Percentiles rank a stretch among this genome's conserved stretches.
phyloP scores from a whole-genome alignment of 1,284 basidiomycete species.

The Testicularia cyperi region DNA sequence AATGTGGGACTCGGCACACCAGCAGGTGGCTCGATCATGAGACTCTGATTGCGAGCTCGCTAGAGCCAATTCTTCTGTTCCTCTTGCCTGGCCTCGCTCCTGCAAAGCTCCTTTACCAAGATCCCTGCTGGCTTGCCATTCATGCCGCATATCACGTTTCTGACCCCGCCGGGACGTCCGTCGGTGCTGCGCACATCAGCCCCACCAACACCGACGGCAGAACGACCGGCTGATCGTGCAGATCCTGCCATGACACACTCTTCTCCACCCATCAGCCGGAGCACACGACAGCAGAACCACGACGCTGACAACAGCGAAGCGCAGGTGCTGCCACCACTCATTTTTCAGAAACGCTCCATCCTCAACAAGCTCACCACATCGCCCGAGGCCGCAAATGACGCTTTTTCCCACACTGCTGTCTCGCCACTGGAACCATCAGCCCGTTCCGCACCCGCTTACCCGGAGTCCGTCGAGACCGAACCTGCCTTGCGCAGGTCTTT shows the following conservation, averaged over 20 bases:
- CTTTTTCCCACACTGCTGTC: slow-evolving; percentile 2
- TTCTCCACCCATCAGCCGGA: slow-evolving; percentile 1
- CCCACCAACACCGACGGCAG: neutral
- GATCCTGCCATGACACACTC: no score
- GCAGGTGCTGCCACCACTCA: slow-evolving; percentile 8
- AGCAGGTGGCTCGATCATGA: no score
- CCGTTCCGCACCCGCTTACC: no score
- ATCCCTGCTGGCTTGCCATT: no score
- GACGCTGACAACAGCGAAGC: neutral
- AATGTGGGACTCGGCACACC: no score
- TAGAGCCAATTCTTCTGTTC: no score
- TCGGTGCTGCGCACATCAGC: slow-evolving; percentile 6
- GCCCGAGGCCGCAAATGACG: slow-evolving; percentile 11
- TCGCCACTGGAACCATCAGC: neutral
- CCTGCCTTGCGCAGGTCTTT: neutral
- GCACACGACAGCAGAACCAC: neutral
- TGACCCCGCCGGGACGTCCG: slow-evolving; percentile 23
- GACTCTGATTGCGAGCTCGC: no score
- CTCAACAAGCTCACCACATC: slow-evolving; percentile 18
- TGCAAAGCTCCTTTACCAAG: no score
- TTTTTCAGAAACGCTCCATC: slow-evolving; percentile 20
- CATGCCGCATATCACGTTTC: slow-evolving; percentile 28
- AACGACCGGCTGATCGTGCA: neutral
- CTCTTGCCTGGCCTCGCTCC: no score
- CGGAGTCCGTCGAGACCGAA: neutral